phyloP scores from a whole-genome alignment of 768 basidiomycete genomes.

The Calvatia gigantea region DNA sequence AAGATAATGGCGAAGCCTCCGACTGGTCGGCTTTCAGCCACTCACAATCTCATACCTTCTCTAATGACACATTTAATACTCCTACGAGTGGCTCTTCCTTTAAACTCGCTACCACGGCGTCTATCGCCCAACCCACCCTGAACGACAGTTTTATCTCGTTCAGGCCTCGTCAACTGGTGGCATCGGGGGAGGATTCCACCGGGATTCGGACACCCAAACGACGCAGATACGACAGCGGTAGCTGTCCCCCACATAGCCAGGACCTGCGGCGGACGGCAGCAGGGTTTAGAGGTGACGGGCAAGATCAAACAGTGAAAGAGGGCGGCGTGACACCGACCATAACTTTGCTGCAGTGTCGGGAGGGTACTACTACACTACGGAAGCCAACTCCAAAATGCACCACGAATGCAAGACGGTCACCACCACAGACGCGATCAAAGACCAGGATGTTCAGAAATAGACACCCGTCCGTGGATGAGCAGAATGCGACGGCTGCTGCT shows the following conservation, averaged over 20 bases:
- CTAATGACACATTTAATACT: conserved; percentile 2
- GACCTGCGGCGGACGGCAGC: no score
- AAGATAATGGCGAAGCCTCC: background rate
- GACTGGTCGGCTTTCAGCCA: conserved; percentile 3
- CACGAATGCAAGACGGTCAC: background rate
- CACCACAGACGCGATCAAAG: background rate
- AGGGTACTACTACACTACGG: background rate
- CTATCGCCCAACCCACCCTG: background rate
- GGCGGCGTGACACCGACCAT: no score
- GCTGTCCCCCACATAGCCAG: background rate
- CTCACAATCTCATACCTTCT: background rate
- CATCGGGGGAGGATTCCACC: background rate
- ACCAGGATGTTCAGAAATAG: background rate
- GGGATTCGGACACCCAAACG: conserved; percentile 5
- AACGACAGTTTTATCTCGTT: background rate
- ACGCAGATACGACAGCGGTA: background rate
- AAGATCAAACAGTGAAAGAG: no score
- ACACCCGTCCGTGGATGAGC: background rate
- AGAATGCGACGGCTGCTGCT: conserved; percentile 8
- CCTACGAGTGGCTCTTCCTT: conserved; percentile 1
- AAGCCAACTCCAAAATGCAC: background rate
- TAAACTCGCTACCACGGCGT: background rate
- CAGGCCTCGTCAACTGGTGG: background rate
- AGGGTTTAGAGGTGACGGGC: no score
- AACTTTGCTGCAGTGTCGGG: background rate